Percentiles rank a stretch among this genome's conserved stretches.
Evolutionary conservation across 495 filamentous ascomycete species (phyloP).

Genomic region (Gamarada debralockiae): DNA sequence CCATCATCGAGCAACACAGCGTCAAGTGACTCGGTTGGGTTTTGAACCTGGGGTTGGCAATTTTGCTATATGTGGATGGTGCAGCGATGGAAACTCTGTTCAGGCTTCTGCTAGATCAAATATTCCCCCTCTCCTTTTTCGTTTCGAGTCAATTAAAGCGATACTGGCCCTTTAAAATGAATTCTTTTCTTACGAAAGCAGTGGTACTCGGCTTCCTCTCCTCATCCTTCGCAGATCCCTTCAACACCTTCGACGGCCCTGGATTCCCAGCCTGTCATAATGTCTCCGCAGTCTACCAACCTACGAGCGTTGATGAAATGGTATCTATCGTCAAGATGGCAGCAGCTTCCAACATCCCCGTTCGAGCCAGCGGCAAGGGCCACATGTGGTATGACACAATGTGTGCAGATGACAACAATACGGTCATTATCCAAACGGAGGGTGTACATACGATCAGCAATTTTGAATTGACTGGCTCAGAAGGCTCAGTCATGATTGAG

Average conservation of each 20-base stretch:
- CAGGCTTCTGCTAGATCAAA: too few relatives aligned
- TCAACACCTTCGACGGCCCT: conserved; percentile 46
- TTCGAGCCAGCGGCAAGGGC: conserved; percentile 43
- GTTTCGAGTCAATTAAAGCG: too few relatives aligned
- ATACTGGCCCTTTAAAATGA: too few relatives aligned
- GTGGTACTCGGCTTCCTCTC: too few relatives aligned
- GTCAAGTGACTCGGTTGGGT: too few relatives aligned
- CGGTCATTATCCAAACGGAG: conserved; percentile 43
- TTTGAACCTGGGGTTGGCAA: too few relatives aligned
- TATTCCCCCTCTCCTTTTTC: too few relatives aligned
- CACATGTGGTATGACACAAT: conserved; percentile 51
- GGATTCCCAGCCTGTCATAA: conserved; percentile 43
- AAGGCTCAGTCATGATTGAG: conserved; percentile 41
- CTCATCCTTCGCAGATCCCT: conserved; percentile 27
- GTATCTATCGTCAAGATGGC: conserved; percentile 35
- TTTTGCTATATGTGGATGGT: too few relatives aligned
- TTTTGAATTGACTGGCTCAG: conserved; percentile 30
- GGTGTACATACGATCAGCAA: conserved; percentile 36
- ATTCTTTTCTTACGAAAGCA: too few relatives aligned
- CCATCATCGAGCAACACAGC: too few relatives aligned
- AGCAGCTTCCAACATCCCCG: conserved; percentile 26
- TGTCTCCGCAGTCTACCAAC: conserved; percentile 36
- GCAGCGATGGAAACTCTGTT: too few relatives aligned
- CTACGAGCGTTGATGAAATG: conserved; percentile 40
- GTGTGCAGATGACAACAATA: conserved; percentile 37